Conservation (phyloP, 2,329 filamentous ascomycete species). For the Ophiosphaerella herpotricha region DNA sequence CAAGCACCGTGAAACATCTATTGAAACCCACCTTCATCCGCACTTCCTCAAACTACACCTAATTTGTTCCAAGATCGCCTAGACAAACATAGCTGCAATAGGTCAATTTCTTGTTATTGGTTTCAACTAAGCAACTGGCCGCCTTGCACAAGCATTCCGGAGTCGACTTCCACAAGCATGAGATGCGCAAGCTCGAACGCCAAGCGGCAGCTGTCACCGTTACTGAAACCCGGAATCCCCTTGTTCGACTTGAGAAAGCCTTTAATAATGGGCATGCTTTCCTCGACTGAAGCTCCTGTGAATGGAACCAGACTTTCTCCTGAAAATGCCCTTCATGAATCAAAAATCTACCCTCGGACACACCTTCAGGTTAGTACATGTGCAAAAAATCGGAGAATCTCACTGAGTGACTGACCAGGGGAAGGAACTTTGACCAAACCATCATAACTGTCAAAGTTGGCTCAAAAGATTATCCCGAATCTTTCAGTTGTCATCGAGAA, state of each 20-base stretch:
- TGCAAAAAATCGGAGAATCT: background rate
- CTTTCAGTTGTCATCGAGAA: conserved; percentile 43
- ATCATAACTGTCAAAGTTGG: conserved; percentile 44
- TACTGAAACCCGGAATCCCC: conserved; percentile 22
- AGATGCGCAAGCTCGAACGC: conserved; percentile 24
- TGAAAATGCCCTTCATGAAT: conserved; percentile 46
- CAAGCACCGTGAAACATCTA: conserved; percentile 23
- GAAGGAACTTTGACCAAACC: conserved; percentile 43
- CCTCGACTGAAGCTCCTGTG: conserved; percentile 15
- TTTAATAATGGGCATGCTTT: conserved; percentile 10
- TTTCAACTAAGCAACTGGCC: conserved; percentile 22
- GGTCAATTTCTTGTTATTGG: conserved; percentile 2
- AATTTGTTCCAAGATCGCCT: conserved; percentile 10
- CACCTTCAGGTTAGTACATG: conserved; percentile 34
- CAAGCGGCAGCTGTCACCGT: conserved; percentile 22
- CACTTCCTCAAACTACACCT: conserved; percentile 12
- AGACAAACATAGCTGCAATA: conserved; percentile 10
- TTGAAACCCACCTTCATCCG: conserved; percentile 17
- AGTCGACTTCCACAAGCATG: conserved; percentile 13
- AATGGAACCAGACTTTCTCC: conserved; percentile 41
- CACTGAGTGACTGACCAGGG: conserved; percentile 17
- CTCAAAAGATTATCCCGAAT: conserved; percentile 35
- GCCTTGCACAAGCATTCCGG: conserved; percentile 9
- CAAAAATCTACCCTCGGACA: conserved; percentile 40
- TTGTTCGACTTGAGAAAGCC: conserved; percentile 4